Conservation (phyloP, 306 rosid genomes). For the Prunus davidiana region DNA sequence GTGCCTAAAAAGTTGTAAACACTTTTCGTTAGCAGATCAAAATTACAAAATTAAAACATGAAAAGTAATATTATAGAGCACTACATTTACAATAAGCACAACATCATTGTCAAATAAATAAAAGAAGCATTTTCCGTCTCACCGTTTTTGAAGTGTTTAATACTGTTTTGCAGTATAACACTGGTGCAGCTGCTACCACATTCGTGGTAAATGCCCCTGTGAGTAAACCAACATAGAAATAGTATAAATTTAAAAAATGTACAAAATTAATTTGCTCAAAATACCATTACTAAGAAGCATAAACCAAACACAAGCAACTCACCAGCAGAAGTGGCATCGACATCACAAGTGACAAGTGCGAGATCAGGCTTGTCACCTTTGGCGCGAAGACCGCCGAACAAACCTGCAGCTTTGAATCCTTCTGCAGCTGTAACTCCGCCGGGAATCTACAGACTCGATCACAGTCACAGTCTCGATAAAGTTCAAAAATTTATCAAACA, state of each 20-base stretch:
- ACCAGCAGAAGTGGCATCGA: conserved; percentile 93
- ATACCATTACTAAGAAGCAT: not conserved
- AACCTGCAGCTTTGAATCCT: conserved; percentile 88
- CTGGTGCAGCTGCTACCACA: conserved; percentile 97
- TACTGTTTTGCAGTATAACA: conserved; percentile 62
- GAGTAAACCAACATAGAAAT: not conserved
- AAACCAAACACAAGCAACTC: conserved; percentile 5
- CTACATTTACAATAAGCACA: not conserved
- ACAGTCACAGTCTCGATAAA: conserved; percentile 2
- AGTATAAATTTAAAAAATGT: not conserved
- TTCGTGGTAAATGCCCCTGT: conserved; percentile 85
- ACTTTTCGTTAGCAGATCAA: conserved; percentile 18
- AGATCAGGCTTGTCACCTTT: conserved; percentile 83
- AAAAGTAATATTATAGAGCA: not conserved
- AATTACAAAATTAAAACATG: conserved; percentile 1
- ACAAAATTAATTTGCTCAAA: not conserved
- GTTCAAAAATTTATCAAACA: conserved; percentile 6
- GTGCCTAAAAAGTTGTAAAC: conserved; percentile 58
- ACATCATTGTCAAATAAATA: not conserved
- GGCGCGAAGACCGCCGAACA: conserved; percentile 83
- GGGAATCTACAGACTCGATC: conserved; percentile 46
- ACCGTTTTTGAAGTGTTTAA: conserved; percentile 60
- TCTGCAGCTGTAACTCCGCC: conserved; percentile 94
- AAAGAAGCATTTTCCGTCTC: conserved; percentile 16
- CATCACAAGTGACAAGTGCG: conserved; percentile 89